phyloP scores from a whole-genome alignment of 2,329 filamentous ascomycete genomes.

The Laburnicola sp. region DNA sequence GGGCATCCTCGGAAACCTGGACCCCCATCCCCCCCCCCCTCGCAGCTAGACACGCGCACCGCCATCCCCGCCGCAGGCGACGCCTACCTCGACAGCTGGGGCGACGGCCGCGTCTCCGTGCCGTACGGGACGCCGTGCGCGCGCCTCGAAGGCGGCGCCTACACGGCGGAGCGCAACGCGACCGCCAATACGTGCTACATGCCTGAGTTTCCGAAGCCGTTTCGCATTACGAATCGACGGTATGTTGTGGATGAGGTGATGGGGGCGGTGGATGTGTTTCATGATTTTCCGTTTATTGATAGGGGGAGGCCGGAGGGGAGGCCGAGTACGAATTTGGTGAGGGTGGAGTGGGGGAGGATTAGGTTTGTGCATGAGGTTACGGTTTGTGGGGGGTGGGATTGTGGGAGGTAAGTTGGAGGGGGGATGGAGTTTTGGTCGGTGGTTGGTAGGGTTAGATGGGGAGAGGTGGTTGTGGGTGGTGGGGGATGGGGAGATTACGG shows the following conservation, averaged over 20 bases:
- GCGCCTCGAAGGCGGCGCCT: conserved; percentile 30
- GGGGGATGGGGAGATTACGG: too few species aligned
- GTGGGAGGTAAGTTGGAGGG: conserved; percentile 19
- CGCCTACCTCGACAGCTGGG: conserved; percentile 28
- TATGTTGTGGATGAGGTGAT: conserved; percentile 33
- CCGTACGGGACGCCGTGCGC: conserved; percentile 32
- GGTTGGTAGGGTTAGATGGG: too few species aligned
- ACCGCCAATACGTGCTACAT: conserved; percentile 25
- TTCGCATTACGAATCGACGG: conserved; percentile 24
- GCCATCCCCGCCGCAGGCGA: conserved; percentile 29
- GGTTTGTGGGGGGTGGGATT: conserved; percentile 24
- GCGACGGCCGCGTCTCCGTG: conserved; percentile 19
- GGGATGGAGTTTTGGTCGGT: too few species aligned
- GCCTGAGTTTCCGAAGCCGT: conserved; percentile 24
- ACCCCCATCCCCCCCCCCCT: too few species aligned
- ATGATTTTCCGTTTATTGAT: conserved; percentile 28
- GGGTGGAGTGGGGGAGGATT: conserved; percentile 29
- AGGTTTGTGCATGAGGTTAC: conserved; percentile 29
- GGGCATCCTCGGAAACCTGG: too few species aligned
- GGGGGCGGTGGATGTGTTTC: conserved; percentile 30
- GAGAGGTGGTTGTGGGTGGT: too few species aligned
- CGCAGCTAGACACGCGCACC: conserved; percentile 12
- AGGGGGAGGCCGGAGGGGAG: conserved; percentile 13
- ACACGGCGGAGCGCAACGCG: conserved; percentile 21
- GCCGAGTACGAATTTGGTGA: conserved; percentile 33